A percentile compares a stretch with the other conserved stretches of the same genome.
Evolutionary conservation across 2,329 filamentous ascomycete species (phyloP).

Genomic region (Pseudogymnoascus sp.): DNA sequence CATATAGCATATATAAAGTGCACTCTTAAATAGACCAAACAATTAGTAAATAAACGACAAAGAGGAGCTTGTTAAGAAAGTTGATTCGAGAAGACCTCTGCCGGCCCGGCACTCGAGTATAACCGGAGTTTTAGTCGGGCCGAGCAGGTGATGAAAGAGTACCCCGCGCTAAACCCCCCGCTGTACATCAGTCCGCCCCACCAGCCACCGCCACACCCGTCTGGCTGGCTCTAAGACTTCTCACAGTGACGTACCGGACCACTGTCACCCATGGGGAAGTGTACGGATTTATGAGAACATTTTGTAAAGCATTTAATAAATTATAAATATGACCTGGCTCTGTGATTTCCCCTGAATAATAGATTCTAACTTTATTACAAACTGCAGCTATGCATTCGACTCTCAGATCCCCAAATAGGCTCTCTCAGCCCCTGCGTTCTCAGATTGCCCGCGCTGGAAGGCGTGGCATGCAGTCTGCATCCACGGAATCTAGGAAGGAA

Average conservation of each 20-base stretch:
- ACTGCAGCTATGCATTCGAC: neutral
- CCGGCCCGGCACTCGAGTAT: neutral
- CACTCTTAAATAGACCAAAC: neutral
- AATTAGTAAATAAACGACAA: neutral
- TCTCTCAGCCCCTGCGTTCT: neutral
- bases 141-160: neutral
- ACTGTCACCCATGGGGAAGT: neutral
- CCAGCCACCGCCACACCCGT: neutral
- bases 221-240: neutral
- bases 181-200: neutral
- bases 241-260: neutral
- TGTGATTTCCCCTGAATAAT: neutral
- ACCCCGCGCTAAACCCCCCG: neutral
- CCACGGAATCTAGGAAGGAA: slow-evolving; percentile 31
- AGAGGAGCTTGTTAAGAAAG: neutral
- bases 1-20: neutral
- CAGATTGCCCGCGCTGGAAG: neutral
- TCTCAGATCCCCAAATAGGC: slow-evolving; percentile 3
- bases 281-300: neutral
- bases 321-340: neutral
- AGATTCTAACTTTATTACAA: neutral
- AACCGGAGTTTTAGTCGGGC: neutral
- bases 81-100: neutral
- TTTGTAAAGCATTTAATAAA: neutral
- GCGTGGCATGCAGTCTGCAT: neutral